Conservation (phyloP, 2,329 filamentous ascomycete species). For the Talaromyces sp. region DNA sequence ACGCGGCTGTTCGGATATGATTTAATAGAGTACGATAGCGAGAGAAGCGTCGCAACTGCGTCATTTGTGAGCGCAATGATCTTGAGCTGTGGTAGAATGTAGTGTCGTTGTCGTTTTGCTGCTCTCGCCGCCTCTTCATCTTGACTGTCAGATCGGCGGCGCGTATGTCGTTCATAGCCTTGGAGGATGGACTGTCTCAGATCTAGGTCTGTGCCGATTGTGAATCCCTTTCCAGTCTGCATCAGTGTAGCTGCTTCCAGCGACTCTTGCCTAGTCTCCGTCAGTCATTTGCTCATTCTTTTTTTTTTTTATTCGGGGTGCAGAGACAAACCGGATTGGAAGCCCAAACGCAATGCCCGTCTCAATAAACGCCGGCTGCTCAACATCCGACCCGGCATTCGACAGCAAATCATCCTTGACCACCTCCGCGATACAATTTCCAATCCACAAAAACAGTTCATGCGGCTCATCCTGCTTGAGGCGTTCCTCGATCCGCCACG, state of each 20-base stretch:
- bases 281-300: not conserved
- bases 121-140: not conserved
- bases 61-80: slow-evolving; percentile 19
- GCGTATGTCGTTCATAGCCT: slow-evolving; percentile 18
- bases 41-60: slow-evolving; percentile 17
- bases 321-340: slow-evolving; percentile 11
- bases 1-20: slow-evolving; percentile 20
- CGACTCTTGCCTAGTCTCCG: slow-evolving; percentile 14
- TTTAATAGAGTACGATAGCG: slow-evolving; percentile 19
- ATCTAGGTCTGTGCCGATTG: slow-evolving; percentile 17
- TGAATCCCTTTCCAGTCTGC: slow-evolving; percentile 19
- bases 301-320: no score
- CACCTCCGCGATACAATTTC: slow-evolving; percentile 19
- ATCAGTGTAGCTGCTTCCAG: slow-evolving; percentile 19
- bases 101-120: slow-evolving; percentile 15
- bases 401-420: slow-evolving; percentile 19
- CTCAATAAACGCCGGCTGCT: slow-evolving; percentile 16
- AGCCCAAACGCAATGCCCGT: slow-evolving; percentile 19
- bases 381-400: slow-evolving; percentile 5
- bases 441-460: slow-evolving; percentile 19
- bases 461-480: slow-evolving; percentile 18
- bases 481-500: slow-evolving; percentile 18
- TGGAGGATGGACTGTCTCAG: slow-evolving; percentile 17
- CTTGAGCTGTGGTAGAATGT: slow-evolving; percentile 14
- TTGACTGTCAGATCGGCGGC: not conserved